Conservation (phyloP, 768 basidiomycete genomes). For the Pleurotus eryngii region DNA sequence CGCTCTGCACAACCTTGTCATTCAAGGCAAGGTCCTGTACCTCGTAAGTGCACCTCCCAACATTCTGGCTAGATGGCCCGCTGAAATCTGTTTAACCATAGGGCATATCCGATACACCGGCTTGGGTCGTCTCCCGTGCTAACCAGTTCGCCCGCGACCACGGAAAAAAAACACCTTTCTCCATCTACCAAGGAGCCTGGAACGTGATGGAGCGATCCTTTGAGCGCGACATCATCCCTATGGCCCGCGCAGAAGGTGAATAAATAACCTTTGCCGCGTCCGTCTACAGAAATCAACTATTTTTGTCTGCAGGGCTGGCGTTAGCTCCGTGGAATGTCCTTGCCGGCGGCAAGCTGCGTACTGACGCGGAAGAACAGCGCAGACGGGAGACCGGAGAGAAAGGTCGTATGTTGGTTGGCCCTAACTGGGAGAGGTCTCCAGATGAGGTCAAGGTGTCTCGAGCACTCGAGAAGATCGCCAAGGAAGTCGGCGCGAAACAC, state of each 20-base stretch:
- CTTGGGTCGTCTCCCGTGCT: slow-evolving; percentile 46
- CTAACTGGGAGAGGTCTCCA: slow-evolving; percentile 45
- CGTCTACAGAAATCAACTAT: too few species aligned
- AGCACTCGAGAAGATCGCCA: slow-evolving; percentile 48
- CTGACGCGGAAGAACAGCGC: slow-evolving; percentile 38
- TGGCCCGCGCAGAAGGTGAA: slow-evolving; percentile 39
- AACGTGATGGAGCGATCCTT: slow-evolving; percentile 42
- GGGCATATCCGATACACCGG: slow-evolving; percentile 42
- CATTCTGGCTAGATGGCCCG: too few species aligned
- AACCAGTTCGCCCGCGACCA: slow-evolving; percentile 50
- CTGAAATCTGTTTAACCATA: slow-evolving; percentile 10
- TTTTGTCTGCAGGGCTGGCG: slow-evolving; percentile 11
- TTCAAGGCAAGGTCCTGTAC: slow-evolving; percentile 51
- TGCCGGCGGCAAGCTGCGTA: slow-evolving; percentile 47
- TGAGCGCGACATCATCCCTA: slow-evolving; percentile 53
- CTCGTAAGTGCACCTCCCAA: slow-evolving; percentile 19
- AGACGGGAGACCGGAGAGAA: slow-evolving; percentile 30
- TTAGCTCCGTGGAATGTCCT: slow-evolving; percentile 32
- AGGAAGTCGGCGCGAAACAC: slow-evolving; percentile 43
- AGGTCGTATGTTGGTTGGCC: slow-evolving; percentile 28
- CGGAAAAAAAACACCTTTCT: slow-evolving; percentile 48
- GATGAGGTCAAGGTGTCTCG: slow-evolving; percentile 37
- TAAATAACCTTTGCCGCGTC: slow-evolving; percentile 15
- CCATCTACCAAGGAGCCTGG: slow-evolving; percentile 50
- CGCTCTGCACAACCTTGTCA: slow-evolving; percentile 48